These are phyloP conservation scores for Madurella fahalii DNA, from an alignment of 2,329 filamentous ascomycete genomes.

Conservation along the genomic window DNA sequence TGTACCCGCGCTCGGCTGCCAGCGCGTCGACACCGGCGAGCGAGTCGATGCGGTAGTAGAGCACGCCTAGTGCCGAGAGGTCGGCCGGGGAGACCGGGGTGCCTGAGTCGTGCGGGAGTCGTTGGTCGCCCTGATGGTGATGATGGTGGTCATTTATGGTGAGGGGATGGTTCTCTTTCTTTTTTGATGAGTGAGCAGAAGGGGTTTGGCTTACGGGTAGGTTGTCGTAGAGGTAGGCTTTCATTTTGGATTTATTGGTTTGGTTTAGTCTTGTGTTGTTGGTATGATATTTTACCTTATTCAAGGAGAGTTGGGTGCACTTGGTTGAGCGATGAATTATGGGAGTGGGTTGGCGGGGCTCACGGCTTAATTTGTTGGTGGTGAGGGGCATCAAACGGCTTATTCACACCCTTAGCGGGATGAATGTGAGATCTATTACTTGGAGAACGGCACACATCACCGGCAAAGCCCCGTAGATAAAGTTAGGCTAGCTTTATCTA, in stretches of 20 bases:
- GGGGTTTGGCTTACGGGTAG: slow-evolving; percentile 40
- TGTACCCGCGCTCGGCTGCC: slow-evolving; percentile 74
- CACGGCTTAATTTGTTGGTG: neutral
- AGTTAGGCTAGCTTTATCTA: no score
- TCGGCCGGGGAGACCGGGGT: slow-evolving; percentile 60
- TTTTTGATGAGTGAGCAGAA: neutral
- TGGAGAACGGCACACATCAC: no score
- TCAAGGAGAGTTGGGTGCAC: neutral
- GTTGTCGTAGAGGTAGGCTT: slow-evolving; percentile 56
- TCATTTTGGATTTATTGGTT: slow-evolving; percentile 47
- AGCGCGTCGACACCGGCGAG: slow-evolving; percentile 68
- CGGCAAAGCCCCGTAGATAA: no score
- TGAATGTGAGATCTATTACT: neutral
- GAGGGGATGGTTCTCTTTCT: slow-evolving; percentile 6
- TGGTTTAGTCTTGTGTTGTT: no score
- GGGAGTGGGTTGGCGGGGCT: slow-evolving; percentile 1
- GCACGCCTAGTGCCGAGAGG: slow-evolving; percentile 71
- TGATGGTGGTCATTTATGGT: slow-evolving; percentile 10
- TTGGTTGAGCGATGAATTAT: neutral
- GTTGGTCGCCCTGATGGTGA: slow-evolving; percentile 75
- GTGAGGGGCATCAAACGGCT: neutral
- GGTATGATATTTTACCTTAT: neutral
- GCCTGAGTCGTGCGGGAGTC: slow-evolving; percentile 82
- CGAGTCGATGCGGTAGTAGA: slow-evolving; percentile 66
- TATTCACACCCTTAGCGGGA: neutral